Evolutionary conservation across 306 rosid species (phyloP).

Genomic region (Vicia sativa): DNA sequence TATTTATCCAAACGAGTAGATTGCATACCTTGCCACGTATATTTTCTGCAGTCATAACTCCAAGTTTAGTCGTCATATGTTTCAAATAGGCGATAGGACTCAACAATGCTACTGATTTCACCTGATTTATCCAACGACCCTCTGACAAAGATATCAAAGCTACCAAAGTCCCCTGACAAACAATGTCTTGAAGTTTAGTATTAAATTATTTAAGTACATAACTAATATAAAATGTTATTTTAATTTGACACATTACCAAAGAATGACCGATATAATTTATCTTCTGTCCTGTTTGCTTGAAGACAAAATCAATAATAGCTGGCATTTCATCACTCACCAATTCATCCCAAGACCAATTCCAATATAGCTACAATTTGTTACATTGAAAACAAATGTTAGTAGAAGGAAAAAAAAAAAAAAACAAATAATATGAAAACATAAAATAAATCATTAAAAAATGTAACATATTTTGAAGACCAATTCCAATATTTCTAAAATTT

Average conservation of each 20-base stretch:
- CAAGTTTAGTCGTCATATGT: constrained; percentile 60
- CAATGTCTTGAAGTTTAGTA: constrained; percentile 22
- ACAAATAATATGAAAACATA: too few species aligned
- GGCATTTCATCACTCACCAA: constrained; percentile 68
- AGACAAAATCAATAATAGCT: constrained; percentile 62
- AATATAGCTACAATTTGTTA: constrained; percentile 51
- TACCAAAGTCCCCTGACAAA: constrained; percentile 70
- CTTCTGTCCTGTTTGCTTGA: constrained; percentile 62
- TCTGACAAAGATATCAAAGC: constrained; percentile 64
- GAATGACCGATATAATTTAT: constrained; percentile 81
- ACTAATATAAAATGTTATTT: not conserved
- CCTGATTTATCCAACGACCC: constrained; percentile 52
- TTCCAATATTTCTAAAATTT: constrained; percentile 64
- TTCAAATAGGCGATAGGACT: constrained; percentile 79
- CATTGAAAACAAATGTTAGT: not conserved
- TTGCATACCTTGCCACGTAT: constrained; percentile 56
- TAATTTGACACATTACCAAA: constrained; percentile 51
- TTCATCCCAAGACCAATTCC: constrained; percentile 90
- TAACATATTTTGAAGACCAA: constrained; percentile 50
- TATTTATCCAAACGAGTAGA: not conserved
- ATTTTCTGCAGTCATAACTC: constrained; percentile 48
- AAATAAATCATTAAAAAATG: too few species aligned
- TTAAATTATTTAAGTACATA: not conserved
- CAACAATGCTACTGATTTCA: constrained; percentile 68
- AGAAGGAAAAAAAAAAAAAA: too few species aligned